Evolutionary conservation across 768 basidiomycete species (phyloP), one percentile per base, ranked within the genome.

Genomic region (Trametes cingulata): DNA sequence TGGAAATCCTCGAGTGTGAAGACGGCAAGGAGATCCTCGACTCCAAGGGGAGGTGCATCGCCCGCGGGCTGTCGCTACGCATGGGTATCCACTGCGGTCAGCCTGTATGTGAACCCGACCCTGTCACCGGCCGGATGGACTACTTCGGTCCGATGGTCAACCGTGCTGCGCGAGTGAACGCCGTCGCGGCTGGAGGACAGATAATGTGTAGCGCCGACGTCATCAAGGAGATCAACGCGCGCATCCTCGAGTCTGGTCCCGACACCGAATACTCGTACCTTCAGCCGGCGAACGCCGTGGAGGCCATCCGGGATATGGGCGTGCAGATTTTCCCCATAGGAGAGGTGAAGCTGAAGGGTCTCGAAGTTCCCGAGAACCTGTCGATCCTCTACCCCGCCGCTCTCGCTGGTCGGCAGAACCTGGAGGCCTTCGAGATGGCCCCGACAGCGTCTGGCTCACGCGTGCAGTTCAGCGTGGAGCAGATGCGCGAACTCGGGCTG

Each of bases 141-240:
- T 98, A 98, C 74, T 92, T 96, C 67, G 95, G 95, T 0, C 88
- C 94, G 1, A 93, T 97, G 85, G 93, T 96, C 65, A 98, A 98
- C 73, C 90, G 95, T 33, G 82, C 95, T 0, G 86, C 96, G 6
- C 84, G 96, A 40, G 91, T 99, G 67, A 84, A 80, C 60, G 85
- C 87, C 20, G 83, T 78, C 58, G 95, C 97, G 0, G 85, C 85
- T 9, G 97, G 97, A 7, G 97, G 97, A 0, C 93, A 98, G 72
- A 92, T 98, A 70, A 88, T 91, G 84, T 89, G 91, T 68, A 94
- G 91, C 68, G 82, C 86, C 3, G 94, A 97, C 58, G 87, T 95
- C 65, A 80, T 94, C 52, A 83, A 87, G 56, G 95, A 96, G 76
- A 86, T 95, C 67, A 68, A 77, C 45, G 86, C 88, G 10, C 80